Conservation (phyloP, 2,329 filamentous ascomycete species). For the Periglandula ipomoeae region DNA sequence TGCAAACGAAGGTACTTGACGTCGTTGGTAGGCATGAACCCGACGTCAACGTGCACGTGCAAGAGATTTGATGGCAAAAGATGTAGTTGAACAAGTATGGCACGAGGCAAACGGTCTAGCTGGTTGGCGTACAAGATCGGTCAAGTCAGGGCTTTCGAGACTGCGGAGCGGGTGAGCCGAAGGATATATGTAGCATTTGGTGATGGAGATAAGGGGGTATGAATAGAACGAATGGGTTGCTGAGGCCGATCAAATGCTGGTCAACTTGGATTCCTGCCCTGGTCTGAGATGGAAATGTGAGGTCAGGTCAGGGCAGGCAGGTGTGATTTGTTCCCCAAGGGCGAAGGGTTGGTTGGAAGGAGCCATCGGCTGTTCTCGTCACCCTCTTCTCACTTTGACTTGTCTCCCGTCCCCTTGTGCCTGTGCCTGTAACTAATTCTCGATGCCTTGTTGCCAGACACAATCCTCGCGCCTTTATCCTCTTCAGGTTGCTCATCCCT, state of each 20-base stretch:
- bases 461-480: not conserved
- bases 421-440: not conserved
- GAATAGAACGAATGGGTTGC: not conserved
- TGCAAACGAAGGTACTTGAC: slow-evolving; percentile 1
- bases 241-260: not conserved
- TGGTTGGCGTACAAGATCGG: not conserved
- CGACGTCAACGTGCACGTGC: not conserved
- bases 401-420: not conserved
- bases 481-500: not conserved
- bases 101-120: not conserved
- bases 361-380: slow-evolving; percentile 2
- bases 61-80: not conserved
- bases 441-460: not conserved
- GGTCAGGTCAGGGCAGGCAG: not conserved
- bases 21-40: not conserved
- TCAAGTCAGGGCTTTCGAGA: not conserved
- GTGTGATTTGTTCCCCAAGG: not conserved
- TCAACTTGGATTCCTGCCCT: not conserved
- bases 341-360: slow-evolving; percentile 1
- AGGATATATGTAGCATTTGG: not conserved
- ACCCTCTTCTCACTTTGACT: not conserved
- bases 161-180: not conserved
- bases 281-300: not conserved
- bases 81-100: not conserved
- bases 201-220: not conserved